Evolutionary conservation across 768 basidiomycete genomes (phyloP).

Genomic region (Lactifluus piperatus): DNA sequence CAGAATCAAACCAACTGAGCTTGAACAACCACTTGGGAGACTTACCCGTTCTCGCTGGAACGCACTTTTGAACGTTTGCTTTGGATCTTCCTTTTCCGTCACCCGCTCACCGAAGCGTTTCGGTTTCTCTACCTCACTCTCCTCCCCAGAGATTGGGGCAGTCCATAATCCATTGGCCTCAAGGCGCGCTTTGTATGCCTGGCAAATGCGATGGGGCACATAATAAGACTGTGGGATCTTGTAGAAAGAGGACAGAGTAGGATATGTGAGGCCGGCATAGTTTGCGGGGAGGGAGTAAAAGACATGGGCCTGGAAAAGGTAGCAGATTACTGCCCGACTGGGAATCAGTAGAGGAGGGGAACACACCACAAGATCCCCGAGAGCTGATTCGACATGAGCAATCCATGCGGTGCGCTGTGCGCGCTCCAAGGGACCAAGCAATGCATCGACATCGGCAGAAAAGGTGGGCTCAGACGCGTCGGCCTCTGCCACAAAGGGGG

Average conservation of each 20-base stretch:
- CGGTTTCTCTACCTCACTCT: slow-evolving; percentile 38
- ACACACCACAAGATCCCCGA: slow-evolving; percentile 68
- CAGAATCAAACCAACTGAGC: background rate
- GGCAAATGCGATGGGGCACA: slow-evolving; percentile 54
- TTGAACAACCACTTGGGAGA: background rate
- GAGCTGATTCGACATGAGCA: slow-evolving; percentile 53
- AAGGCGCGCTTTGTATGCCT: slow-evolving; percentile 46
- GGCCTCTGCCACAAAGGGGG: slow-evolving; percentile 24
- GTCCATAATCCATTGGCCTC: slow-evolving; percentile 60
- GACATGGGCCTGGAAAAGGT: slow-evolving; percentile 43
- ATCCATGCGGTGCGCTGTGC: slow-evolving; percentile 53
- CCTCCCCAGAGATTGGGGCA: slow-evolving; percentile 29
- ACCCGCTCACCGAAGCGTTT: slow-evolving; percentile 27
- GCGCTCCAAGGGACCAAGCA: slow-evolving; percentile 38
- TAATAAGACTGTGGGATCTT: slow-evolving; percentile 68
- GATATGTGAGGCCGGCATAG: slow-evolving; percentile 49
- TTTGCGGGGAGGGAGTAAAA: slow-evolving; percentile 57
- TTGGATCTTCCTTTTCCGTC: slow-evolving; percentile 27
- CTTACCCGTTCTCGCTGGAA: slow-evolving; percentile 61
- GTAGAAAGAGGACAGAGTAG: slow-evolving; percentile 46
- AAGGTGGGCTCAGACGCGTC: slow-evolving; percentile 11
- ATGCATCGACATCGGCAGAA: slow-evolving; percentile 39
- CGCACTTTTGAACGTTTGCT: slow-evolving; percentile 37
- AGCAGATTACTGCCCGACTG: background rate
- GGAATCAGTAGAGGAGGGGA: background rate